A percentile compares a stretch with the other conserved stretches of the same genome.
Conservation (phyloP, 169 alveolate species). For the Theileria annulata region DNA sequence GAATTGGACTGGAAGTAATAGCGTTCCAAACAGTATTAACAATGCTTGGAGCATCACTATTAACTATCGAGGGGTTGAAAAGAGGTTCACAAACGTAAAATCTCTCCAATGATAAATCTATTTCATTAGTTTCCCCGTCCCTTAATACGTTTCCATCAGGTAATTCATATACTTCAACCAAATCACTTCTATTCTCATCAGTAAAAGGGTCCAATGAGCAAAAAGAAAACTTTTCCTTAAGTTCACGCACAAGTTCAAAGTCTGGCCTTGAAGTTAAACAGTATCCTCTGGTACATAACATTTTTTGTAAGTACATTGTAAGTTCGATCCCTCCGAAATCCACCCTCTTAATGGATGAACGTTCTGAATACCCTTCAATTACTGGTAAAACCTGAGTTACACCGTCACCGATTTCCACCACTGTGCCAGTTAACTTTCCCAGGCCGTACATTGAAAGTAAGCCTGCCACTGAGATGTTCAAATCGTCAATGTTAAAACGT, state of each 20-base stretch:
- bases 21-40: conserved; percentile 71
- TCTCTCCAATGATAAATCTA: conserved; percentile 80
- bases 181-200: conserved; percentile 75
- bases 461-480: conserved; percentile 82
- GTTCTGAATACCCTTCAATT: conserved; percentile 85
- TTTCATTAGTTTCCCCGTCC: conserved; percentile 76
- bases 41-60: conserved; percentile 62
- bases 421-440: conserved; percentile 86
- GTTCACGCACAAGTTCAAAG: conserved; percentile 71
- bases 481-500: conserved; percentile 73
- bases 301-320: conserved; percentile 80
- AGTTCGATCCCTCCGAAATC: conserved; percentile 86
- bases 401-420: conserved; percentile 86
- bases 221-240: conserved; percentile 83
- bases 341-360: conserved; percentile 75
- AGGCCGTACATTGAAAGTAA: conserved; percentile 84
- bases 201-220: conserved; percentile 79
- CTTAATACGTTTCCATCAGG: conserved; percentile 84
- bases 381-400: conserved; percentile 86
- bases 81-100: conserved; percentile 83
- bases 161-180: conserved; percentile 66
- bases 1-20: conserved; percentile 60
- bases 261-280: conserved; percentile 78
- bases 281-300: conserved; percentile 79
- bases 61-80: conserved; percentile 76